Evolutionary conservation across 495 filamentous ascomycete species (phyloP), one percentile per base, ranked within the genome.

Genomic region (Trypethelium eluteriae): DNA sequence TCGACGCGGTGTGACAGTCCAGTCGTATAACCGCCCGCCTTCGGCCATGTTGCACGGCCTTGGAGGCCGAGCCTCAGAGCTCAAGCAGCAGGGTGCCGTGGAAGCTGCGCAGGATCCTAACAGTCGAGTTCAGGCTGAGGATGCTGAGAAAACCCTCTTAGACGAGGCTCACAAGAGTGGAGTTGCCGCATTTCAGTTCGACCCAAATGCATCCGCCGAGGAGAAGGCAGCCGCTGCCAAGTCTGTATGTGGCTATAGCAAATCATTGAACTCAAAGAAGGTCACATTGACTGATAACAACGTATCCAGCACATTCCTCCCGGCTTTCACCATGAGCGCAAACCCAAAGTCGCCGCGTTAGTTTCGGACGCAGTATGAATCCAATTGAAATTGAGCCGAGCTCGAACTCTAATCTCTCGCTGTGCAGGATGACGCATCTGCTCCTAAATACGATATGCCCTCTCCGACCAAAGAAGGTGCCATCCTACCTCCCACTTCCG

Each of bases 161-260:
- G 81, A 88, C 5, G 88, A 96, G 74, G 88, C 87, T 69, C 84
- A 82, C 72, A 86, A 88, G 70, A 88, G 87, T 16, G 94, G 94
- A 32, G 83, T 85, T 2, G 80, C 86, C 9, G 93, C 91, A 63
- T 92, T 88, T 75, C 85, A 88, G 71, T 98, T 97, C 78, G 82
- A 98, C 74, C 91, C 94, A 2, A 74, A 96, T 80, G 92, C 93
- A 36, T 86, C 83, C 25, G 83, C 90, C 0, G 90, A 91, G 76
- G 83, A 93, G 73, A 98, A 98, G 79, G 86, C 84, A 61, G 88
- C 88, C 35, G 88, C 89, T 68, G 87, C 88, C 3, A 81, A 82
- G 82, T 84, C 87, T 69, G 94, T 97, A 84, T 65, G 88, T 84
- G 49, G 38, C 38, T 62, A n/a, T 12, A 39, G n/a, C 7, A 39